phyloP scores from a whole-genome alignment of 441 rosid species.

The Euphorbia corollata region DNA sequence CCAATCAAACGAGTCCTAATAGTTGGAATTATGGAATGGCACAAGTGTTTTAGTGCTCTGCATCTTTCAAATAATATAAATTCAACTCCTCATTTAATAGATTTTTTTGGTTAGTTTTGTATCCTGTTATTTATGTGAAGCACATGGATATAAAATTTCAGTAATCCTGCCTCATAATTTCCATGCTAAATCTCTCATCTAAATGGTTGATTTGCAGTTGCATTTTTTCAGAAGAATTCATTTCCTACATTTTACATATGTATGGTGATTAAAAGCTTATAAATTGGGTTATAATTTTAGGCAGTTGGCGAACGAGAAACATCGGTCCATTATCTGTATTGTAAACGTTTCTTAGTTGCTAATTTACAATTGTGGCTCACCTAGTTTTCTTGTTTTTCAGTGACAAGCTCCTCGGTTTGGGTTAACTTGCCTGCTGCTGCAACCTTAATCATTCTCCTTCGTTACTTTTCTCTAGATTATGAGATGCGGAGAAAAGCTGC shows the following conservation, averaged over 20 bases:
- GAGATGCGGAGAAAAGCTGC: constrained; percentile 78
- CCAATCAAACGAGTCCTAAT: too few species aligned
- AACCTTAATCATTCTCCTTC: constrained; percentile 64
- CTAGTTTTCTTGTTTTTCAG: constrained; percentile 35
- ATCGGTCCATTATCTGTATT: not conserved
- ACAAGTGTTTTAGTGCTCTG: not conserved
- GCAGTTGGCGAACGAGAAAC: not conserved
- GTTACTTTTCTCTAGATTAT: constrained; percentile 74
- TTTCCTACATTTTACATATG: not conserved
- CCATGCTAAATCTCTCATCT: not conserved
- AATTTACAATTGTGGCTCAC: constrained; percentile 20
- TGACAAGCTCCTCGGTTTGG: constrained; percentile 97
- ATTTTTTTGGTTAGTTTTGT: not conserved
- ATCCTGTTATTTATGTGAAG: not conserved
- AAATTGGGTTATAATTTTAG: not conserved
- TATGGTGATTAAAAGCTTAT: not conserved
- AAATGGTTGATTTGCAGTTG: not conserved
- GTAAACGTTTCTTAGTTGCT: constrained; percentile 11
- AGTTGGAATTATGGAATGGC: not conserved
- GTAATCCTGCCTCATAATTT: not conserved
- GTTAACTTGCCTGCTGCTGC: constrained; percentile 96
- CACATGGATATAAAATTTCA: not conserved
- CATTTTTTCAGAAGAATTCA: not conserved
- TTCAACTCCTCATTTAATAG: not conserved
- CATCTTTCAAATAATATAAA: not conserved